These are phyloP conservation scores for Bimuria novae-zelandiae DNA, from an alignment of 2,329 filamentous ascomycete genomes.

Conservation along the genomic window DNA sequence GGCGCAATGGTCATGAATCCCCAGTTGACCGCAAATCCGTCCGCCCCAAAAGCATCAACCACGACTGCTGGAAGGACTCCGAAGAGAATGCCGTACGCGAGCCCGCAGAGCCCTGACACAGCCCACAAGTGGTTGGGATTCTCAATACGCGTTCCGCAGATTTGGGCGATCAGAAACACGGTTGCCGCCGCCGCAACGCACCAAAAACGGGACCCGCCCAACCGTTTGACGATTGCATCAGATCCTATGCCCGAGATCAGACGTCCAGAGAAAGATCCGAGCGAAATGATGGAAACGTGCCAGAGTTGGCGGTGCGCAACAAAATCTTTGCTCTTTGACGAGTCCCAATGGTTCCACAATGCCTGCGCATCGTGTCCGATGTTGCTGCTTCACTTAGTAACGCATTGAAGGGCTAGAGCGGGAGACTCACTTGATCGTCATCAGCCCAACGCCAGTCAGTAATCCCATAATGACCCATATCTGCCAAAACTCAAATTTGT, in stretches of 20 bases:
- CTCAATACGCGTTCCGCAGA: conserved; percentile 73
- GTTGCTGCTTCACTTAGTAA: conserved; percentile 64
- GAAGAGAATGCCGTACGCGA: conserved; percentile 92
- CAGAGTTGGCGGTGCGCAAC: conserved; percentile 82
- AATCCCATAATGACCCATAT: conserved; percentile 85
- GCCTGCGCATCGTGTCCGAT: conserved; percentile 90
- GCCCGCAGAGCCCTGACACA: conserved; percentile 81
- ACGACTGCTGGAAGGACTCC: conserved; percentile 87
- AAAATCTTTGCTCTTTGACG: conserved; percentile 71
- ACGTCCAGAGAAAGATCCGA: conserved; percentile 83
- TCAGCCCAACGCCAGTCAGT: conserved; percentile 89
- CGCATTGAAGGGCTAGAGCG: neutral
- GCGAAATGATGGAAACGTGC: conserved; percentile 92
- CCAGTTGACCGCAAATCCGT: conserved; percentile 93
- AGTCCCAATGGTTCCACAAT: conserved; percentile 85
- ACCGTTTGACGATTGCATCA: conserved; percentile 82
- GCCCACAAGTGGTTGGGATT: conserved; percentile 78
- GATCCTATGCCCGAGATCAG: conserved; percentile 77
- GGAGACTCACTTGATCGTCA: conserved; percentile 91
- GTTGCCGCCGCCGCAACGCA: conserved; percentile 78
- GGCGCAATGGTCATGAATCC: conserved; percentile 91
- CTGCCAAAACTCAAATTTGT: conserved; percentile 83
- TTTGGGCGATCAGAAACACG: conserved; percentile 79
- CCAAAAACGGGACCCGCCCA: conserved; percentile 85
- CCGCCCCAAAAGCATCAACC: conserved; percentile 88